Evolutionary conservation across 2,329 filamentous ascomycete species (phyloP), one percentile per base, ranked within the genome.

Genomic region (Paecilomyces variotii): DNA sequence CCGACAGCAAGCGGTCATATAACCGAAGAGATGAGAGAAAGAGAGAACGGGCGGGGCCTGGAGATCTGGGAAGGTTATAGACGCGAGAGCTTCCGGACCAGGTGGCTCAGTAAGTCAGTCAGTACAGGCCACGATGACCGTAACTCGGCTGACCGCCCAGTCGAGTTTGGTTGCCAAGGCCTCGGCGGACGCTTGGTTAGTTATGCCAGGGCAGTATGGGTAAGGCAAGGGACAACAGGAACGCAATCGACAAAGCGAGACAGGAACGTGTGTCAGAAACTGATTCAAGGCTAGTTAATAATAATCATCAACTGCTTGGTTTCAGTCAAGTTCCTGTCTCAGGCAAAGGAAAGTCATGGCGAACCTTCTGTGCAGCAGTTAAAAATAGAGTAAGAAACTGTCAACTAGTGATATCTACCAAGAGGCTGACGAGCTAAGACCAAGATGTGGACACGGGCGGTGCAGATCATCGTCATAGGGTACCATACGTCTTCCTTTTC

Each of bases 61-160:
- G 35, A 26, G 19, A 27, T 45, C 12, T 39, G 25, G 54, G 25
- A 34, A 56, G 39, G 54, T 39, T 27, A 45, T 45, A 34, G 28
- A 26, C 35, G 61, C 61, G 63, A 59, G 56, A 51, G 60, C 64
- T 64, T 67, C 64, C 63, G 64, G 64, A 63, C 39, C 39, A 45
- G 64, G 61, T 57, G 52, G 51, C 57, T 27, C 62, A 66, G 68
- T 70, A 72, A 64, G 61, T 57, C 50, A 49, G 56, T 27, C 62
- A 66, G 68, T 70, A 72, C 71, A 75, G 72, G 73, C 70, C 73
- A 75, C 72, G 72, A 73, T 74, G 65, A 65, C 71, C 70, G 68
- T 65, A 74, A 74, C 69, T 65, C 50, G 49, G 35, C 65, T 57
- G 67, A 70, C 70, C 63, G 59, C 67, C 65, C 7, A 2, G 61